These are phyloP conservation scores for Rhynchosporium secalis DNA, from an alignment of 2,329 filamentous ascomycete species.

Conservation along the genomic window DNA sequence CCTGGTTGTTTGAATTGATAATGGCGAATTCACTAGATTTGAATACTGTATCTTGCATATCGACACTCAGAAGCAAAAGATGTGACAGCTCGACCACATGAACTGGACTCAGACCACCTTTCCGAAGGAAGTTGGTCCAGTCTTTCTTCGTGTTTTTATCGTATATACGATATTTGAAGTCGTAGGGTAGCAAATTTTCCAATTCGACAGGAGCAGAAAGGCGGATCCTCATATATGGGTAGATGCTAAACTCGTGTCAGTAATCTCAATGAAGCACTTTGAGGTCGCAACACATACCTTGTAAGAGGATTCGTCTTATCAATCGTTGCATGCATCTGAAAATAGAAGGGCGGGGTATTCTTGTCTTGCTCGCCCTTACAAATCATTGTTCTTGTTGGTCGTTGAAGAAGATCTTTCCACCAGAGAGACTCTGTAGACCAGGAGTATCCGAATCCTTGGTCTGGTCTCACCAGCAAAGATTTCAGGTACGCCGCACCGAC, in stretches of 20 bases:
- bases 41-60: constrained; percentile 95
- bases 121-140: constrained; percentile 97
- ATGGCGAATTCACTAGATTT: constrained; percentile 96
- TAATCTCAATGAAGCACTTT: not conserved
- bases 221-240: constrained; percentile 92
- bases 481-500: constrained; percentile 92
- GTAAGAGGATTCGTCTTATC: constrained; percentile 82
- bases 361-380: constrained; percentile 86
- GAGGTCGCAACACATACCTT: constrained; percentile 48
- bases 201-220: constrained; percentile 90
- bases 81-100: constrained; percentile 97
- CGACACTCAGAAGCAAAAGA: constrained; percentile 85
- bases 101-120: constrained; percentile 94
- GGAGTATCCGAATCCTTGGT: constrained; percentile 93
- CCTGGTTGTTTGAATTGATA: constrained; percentile 84
- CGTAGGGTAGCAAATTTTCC: constrained; percentile 91
- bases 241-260: constrained; percentile 57
- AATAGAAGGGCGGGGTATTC: constrained; percentile 81
- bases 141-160: constrained; percentile 98
- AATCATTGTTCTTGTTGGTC: constrained; percentile 81
- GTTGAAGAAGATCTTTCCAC: constrained; percentile 88
- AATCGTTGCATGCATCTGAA: constrained; percentile 86
- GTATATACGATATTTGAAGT: constrained; percentile 99
- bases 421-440: constrained; percentile 90
- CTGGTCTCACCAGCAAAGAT: constrained; percentile 81